Evolutionary conservation across 306 rosid species (phyloP).

Genomic region (Dryas octopetala): DNA sequence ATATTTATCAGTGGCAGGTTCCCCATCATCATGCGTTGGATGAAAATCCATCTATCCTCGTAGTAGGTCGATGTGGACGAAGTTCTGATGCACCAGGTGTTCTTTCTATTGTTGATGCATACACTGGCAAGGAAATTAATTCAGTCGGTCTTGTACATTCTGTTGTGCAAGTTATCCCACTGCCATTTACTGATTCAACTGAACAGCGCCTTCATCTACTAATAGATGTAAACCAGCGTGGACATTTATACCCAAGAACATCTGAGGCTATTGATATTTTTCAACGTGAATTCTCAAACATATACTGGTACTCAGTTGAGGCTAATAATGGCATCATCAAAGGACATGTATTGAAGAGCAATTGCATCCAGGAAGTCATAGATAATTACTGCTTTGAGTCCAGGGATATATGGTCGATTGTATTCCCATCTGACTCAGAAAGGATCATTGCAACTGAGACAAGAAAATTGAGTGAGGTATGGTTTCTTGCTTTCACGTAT

Average conservation of each 20-base stretch:
- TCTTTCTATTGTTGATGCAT: constrained; percentile 85
- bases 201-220: constrained; percentile 89
- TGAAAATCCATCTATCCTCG: constrained; percentile 82
- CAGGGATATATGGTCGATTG: constrained; percentile 80
- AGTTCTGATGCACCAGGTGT: constrained; percentile 55
- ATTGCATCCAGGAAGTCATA: constrained; percentile 44
- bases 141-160: constrained; percentile 57
- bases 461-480: constrained; percentile 80
- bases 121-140: constrained; percentile 68
- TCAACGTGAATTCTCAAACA: constrained; percentile 67
- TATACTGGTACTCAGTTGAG: constrained; percentile 93
- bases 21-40: constrained; percentile 97
- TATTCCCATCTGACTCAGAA: constrained; percentile 93
- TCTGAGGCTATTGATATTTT: constrained; percentile 71
- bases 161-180: constrained; percentile 72
- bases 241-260: constrained; percentile 82
- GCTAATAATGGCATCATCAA: constrained; percentile 68
- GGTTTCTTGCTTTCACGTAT: not conserved
- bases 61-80: constrained; percentile 78
- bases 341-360: constrained; percentile 80
- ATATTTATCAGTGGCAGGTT: constrained; percentile 92
- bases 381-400: constrained; percentile 80
- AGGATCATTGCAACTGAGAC: constrained; percentile 71
- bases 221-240: constrained; percentile 56
- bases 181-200: constrained; percentile 80